These are phyloP conservation scores for Yamagishiella unicocca DNA, from an alignment of 139 green algal genomes.

Conservation along the genomic window DNA sequence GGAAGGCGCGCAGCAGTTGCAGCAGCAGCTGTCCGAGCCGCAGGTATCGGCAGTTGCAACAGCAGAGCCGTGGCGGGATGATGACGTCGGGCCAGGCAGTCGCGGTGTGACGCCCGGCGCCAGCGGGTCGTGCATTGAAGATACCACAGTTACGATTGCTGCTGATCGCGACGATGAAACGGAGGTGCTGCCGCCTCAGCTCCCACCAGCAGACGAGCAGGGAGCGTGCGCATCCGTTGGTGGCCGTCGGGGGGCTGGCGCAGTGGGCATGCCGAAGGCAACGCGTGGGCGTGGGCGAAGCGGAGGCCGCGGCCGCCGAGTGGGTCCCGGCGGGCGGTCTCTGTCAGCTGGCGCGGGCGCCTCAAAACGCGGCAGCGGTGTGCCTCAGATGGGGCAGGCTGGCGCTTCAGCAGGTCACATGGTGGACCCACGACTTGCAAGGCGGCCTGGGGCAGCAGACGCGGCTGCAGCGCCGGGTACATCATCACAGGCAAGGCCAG, in stretches of 20 bases:
- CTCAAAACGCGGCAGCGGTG: background rate
- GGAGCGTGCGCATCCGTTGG: background rate
- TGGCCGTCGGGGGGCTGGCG: background rate
- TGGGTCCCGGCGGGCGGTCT: background rate
- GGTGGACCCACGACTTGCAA: background rate
- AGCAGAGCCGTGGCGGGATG: background rate
- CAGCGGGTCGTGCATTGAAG: background rate
- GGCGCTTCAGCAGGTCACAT: background rate
- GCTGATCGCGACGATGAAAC: background rate
- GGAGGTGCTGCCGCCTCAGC: background rate
- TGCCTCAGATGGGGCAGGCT: conserved; percentile 25
- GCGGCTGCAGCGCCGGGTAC: background rate
- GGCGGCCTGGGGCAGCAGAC: background rate
- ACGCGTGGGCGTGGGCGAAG: background rate
- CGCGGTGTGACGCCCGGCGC: background rate
- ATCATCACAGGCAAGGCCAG: no score
- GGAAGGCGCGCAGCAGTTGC: no score
- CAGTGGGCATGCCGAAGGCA: background rate
- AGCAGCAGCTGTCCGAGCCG: no score
- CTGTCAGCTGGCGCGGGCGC: background rate
- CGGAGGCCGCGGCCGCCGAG: background rate
- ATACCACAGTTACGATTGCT: background rate
- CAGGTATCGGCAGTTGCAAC: background rate
- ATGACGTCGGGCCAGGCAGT: background rate
- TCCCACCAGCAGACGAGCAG: background rate